Evolutionary conservation across 2,329 filamentous ascomycete genomes (phyloP), one percentile per base, ranked within the genome.

Genomic region (Cercospora janseana): DNA sequence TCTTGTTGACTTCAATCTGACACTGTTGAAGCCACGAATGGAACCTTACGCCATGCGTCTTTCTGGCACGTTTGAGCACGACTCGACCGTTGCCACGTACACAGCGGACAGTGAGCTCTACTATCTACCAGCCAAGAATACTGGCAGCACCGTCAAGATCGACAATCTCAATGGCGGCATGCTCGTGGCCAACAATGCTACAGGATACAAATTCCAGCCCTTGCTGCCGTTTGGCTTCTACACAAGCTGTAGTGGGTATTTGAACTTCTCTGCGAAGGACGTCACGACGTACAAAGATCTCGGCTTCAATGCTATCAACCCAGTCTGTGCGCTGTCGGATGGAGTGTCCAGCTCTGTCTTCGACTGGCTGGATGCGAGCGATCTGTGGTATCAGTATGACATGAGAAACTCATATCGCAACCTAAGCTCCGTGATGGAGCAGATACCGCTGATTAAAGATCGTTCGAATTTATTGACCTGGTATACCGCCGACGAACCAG

Each of bases 401-500:
- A 71, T 74, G 68, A 66, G 71, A 6, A 65, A 65, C 58, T 69
- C 67, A 1, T 74, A 72, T 51, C 56, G 68, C 42, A 74, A 75
- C 48, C 54, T 66, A 3, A 66, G 63, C 10, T 61, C 60, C 2
- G 66, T 76, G 3, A 55, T 58, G 4, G 59, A 64, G 66, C 70
- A 73, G 45, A 63, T 74, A 21, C 59, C 68, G 0, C 59, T 51
- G 6, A 55, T 73, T 4, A 66, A 68, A 44, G 54, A 59, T 20
- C 66, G 67, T 18, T 64, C 63, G 4, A 63, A 58, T 4, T 62
- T 77, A 7, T 63, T 78, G 2, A 65, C 73, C 8, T 77, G 74
- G 70, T 77, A 77, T 56, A 75, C 74, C 2, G 73, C 69, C 12
- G 76, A 79, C 56, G 77, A 79, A 55, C 77, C 79, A 4, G 80